Evolutionary conservation across 441 rosid genomes (phyloP).

Genomic region (Arabidopsis lyrata): DNA sequence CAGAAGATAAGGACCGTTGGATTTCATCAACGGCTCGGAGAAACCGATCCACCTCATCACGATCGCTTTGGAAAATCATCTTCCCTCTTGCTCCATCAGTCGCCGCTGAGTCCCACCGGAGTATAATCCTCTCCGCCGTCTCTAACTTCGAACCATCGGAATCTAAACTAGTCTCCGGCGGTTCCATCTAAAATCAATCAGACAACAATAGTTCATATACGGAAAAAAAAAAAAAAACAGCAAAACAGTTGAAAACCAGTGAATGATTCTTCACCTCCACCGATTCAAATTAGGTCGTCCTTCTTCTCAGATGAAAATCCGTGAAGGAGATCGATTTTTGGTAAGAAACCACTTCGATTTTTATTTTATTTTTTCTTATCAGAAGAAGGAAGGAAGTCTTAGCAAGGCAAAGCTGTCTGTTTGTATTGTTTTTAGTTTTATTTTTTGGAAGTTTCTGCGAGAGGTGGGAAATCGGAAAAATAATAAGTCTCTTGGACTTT

Average conservation of each 20-base stretch:
- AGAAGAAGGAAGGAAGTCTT: constrained; percentile 20
- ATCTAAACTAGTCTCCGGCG: constrained; percentile 34
- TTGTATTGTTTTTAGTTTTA: constrained; percentile 17
- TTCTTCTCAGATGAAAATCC: constrained; percentile 25
- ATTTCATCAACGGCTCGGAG: constrained; percentile 79
- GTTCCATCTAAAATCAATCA: constrained; percentile 42
- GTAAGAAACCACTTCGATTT: constrained; percentile 5
- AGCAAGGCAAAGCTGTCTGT: constrained; percentile 42
- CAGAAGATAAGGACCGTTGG: constrained; percentile 64
- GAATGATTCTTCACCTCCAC: constrained; percentile 22
- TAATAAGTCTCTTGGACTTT: constrained; percentile 21
- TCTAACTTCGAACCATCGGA: constrained; percentile 46
- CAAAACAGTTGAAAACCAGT: neutral
- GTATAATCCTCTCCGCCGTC: constrained; percentile 76
- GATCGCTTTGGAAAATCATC: constrained; percentile 78
- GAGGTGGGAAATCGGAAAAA: constrained; percentile 35
- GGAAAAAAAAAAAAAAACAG: neutral
- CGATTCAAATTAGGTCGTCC: neutral
- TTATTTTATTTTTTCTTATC: neutral
- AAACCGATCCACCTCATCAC: constrained; percentile 74
- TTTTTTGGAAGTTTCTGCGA: constrained; percentile 36
- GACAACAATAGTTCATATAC: neutral
- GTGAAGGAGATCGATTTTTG: neutral
- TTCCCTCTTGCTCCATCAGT: constrained; percentile 80
- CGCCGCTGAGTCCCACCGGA: constrained; percentile 83